These are phyloP conservation scores for Aureobasidium sp. DNA, from an alignment of 2,329 filamentous ascomycete species.

Conservation along the genomic window DNA sequence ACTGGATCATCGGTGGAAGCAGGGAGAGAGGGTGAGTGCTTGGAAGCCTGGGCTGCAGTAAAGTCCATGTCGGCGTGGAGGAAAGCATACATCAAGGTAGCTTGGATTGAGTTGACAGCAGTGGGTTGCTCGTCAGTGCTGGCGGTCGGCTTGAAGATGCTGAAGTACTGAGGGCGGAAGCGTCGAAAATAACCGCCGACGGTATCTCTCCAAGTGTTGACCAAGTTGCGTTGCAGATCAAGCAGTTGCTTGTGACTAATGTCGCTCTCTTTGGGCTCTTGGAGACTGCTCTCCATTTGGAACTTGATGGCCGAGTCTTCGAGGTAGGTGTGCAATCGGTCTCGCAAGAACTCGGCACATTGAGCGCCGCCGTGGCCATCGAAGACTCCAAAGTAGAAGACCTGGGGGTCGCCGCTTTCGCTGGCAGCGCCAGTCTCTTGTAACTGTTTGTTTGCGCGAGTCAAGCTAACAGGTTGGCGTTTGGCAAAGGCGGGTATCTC, in stretches of 20 bases:
- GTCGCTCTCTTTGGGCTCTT: slow-evolving; percentile 28
- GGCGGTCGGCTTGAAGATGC: slow-evolving; percentile 29
- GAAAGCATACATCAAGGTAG: slow-evolving; percentile 85
- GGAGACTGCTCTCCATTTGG: slow-evolving; percentile 68
- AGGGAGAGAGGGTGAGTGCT: slow-evolving; percentile 39
- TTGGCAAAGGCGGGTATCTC: slow-evolving; percentile 89
- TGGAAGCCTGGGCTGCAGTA: slow-evolving; percentile 77
- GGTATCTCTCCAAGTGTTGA: slow-evolving; percentile 70
- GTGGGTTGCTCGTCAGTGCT: slow-evolving; percentile 22
- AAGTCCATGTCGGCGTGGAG: slow-evolving; percentile 92
- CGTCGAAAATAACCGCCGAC: slow-evolving; percentile 92
- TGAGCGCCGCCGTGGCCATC: slow-evolving; percentile 90
- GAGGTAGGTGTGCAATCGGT: slow-evolving; percentile 81
- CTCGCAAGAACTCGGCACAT: slow-evolving; percentile 78
- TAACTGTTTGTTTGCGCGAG: slow-evolving; percentile 26
- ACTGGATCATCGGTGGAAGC: slow-evolving; percentile 50
- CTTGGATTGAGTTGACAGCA: slow-evolving; percentile 53
- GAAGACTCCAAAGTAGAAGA: slow-evolving; percentile 96
- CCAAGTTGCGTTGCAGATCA: slow-evolving; percentile 61
- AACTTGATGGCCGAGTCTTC: slow-evolving; percentile 74
- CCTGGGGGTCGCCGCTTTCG: slow-evolving; percentile 80
- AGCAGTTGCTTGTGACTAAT: slow-evolving; percentile 39
- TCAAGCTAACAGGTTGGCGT: slow-evolving; percentile 61
- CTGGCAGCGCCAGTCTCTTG: slow-evolving; percentile 51
- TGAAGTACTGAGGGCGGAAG: slow-evolving; percentile 73